Base-by-base conservation (phyloP, 176 grass and related monocot genomes). In the Secale cereale region DNA sequence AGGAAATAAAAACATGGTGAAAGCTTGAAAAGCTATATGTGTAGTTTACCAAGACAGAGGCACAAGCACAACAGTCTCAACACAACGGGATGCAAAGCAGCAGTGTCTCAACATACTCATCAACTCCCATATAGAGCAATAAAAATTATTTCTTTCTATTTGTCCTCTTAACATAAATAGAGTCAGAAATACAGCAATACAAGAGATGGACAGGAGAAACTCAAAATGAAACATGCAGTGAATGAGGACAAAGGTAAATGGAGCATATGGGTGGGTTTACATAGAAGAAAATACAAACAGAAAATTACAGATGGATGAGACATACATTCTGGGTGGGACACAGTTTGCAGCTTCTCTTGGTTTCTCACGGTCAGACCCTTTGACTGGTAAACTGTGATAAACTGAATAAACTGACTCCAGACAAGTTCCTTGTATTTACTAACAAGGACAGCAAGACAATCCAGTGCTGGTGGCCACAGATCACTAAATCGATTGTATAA, bases 401-500 rank as follows among this genome's bases (percentile, higher is more conserved):
- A 93, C 33, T 90, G 81, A 39, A 94, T 75, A 89, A 90, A 94
- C 57, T 83, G 87, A 80, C 81, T 85, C 96, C 96, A 98, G 1
- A 91, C 83, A 81, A 91, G 83, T 54, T 95, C 93, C 79, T 91
- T 95, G 75, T 95, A 81, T 85, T 89, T 90, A 61, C 73, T 86
- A 75, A 98, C 83, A 68, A 98, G 89, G 76, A 88, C 62, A 83
- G 87, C 68, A 76, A 98, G 89, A 48, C 92, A 93, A 80, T 89
- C 91, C 25, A 93, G 39, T 74, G 87, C 82, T 69, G 93, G 85
- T 76, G 92, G 79, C 96, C 96, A 98, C 46, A 98, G 81, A 81
- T 88, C 85, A 80, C 91, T 90, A 85, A 95, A 95, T 80, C 96
- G 91, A 87, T 95, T 98, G 75, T 93, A 81, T 26, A 98, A 85